Percentiles rank a stretch among this genome's conserved stretches.
Evolutionary conservation across 495 filamentous ascomycete genomes (phyloP).

Genomic region (Antarctomyces pellizariae): DNA sequence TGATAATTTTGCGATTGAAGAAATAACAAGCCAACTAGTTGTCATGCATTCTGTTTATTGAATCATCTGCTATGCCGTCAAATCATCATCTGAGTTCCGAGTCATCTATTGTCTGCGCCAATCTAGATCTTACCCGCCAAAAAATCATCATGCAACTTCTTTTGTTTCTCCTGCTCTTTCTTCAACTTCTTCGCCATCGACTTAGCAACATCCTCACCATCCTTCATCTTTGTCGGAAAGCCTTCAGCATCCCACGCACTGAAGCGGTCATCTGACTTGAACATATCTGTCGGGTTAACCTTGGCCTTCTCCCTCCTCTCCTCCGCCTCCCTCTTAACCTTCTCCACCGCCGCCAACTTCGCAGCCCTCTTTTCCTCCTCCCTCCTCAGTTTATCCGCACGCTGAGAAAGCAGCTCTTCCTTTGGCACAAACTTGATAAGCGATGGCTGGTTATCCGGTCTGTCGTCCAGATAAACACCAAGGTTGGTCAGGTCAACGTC

Average conservation of each 20-base stretch:
- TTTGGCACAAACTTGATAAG: slow-evolving; percentile 63
- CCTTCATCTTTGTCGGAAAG: slow-evolving; percentile 48
- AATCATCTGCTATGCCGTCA: no score
- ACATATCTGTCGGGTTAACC: slow-evolving; percentile 42
- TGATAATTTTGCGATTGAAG: no score
- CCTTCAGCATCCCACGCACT: slow-evolving; percentile 73
- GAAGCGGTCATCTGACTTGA: slow-evolving; percentile 45
- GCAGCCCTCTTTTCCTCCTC: slow-evolving; percentile 26
- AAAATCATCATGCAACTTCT: slow-evolving; percentile 64
- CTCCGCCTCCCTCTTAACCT: slow-evolving; percentile 29
- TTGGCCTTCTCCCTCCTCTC: slow-evolving; percentile 50
- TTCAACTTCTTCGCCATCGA: slow-evolving; percentile 55
- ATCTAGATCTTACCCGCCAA: no score
- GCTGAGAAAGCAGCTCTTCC: slow-evolving; percentile 42
- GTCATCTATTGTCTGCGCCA: no score
- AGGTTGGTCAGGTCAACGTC: slow-evolving; percentile 57
- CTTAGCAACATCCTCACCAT: slow-evolving; percentile 67
- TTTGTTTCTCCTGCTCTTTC: slow-evolving; percentile 87
- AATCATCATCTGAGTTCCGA: no score
- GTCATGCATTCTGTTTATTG: no score
- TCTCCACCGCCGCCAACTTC: slow-evolving; percentile 36
- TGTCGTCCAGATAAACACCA: slow-evolving; percentile 75
- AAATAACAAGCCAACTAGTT: no score
- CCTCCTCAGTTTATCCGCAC: slow-evolving; percentile 39
- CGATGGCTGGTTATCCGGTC: slow-evolving; percentile 35